Conservation (phyloP, 768 basidiomycete species). For the Phylloporus sp. region DNA sequence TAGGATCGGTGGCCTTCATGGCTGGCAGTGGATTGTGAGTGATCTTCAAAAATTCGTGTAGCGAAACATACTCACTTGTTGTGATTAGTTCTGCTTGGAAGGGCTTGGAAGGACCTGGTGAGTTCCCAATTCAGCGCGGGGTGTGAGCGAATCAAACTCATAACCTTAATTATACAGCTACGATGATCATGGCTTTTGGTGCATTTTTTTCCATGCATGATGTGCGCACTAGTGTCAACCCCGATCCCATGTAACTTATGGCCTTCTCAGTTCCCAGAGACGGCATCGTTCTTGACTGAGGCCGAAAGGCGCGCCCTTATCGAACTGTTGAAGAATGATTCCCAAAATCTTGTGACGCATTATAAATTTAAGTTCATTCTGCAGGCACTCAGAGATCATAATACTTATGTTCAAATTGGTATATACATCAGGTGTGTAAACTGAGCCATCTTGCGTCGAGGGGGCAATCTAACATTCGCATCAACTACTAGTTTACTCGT, state of each 20-base stretch:
- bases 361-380: slow-evolving; percentile 42
- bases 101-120: slow-evolving; percentile 28
- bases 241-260: not conserved
- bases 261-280: slow-evolving; percentile 46
- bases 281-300: slow-evolving; percentile 49
- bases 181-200: slow-evolving; percentile 13
- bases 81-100: slow-evolving; percentile 28
- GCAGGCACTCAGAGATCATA: slow-evolving; percentile 46
- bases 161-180: slow-evolving; percentile 15
- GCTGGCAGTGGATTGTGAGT: slow-evolving; percentile 37
- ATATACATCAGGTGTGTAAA: slow-evolving; percentile 39
- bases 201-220: slow-evolving; percentile 52
- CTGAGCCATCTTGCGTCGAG: not conserved
- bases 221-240: slow-evolving; percentile 26
- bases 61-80: slow-evolving; percentile 5
- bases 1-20: slow-evolving; percentile 29
- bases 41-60: not conserved
- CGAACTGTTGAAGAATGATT: slow-evolving; percentile 37
- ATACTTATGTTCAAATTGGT: slow-evolving; percentile 30
- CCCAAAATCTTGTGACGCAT: slow-evolving; percentile 41
- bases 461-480: not conserved
- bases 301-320: slow-evolving; percentile 38
- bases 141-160: not conserved
- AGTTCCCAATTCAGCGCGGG: not conserved
- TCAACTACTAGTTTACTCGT: slow-evolving; percentile 34